Evolutionary conservation across 306 rosid species (phyloP).

Genomic region (Morella rubra): DNA sequence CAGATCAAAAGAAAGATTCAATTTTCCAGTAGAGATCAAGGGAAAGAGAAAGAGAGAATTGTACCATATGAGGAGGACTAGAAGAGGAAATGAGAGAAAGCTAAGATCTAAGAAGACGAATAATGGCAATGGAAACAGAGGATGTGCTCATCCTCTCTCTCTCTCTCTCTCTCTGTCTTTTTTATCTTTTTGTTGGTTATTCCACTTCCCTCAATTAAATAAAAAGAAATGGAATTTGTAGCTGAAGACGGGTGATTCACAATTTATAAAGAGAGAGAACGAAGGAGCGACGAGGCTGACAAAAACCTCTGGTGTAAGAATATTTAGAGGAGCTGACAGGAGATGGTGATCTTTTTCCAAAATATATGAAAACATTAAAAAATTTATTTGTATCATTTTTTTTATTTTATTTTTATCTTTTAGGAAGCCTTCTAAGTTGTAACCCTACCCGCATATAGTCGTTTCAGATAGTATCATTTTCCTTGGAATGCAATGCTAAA

Average conservation of each 20-base stretch:
- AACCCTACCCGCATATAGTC: not conserved
- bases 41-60: slow-evolving; percentile 18
- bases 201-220: slow-evolving; percentile 77
- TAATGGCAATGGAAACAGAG: slow-evolving; percentile 73
- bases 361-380: slow-evolving; percentile 1
- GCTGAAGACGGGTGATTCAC: slow-evolving; percentile 46
- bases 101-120: slow-evolving; percentile 61
- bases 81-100: slow-evolving; percentile 40
- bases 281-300: slow-evolving; percentile 44
- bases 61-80: slow-evolving; percentile 59
- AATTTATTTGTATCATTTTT: not conserved
- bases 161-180: slow-evolving; percentile 42
- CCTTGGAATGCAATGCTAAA: not conserved
- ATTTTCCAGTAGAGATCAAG: slow-evolving; percentile 33
- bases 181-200: slow-evolving; percentile 59
- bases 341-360: slow-evolving; percentile 30
- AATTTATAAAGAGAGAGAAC: slow-evolving; percentile 44
- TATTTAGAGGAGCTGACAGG: slow-evolving; percentile 77
- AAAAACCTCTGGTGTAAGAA: slow-evolving; percentile 78
- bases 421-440: not conserved
- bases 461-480: not conserved
- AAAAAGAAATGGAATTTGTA: slow-evolving; percentile 65
- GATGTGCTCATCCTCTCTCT: slow-evolving; percentile 61
- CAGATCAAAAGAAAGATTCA: slow-evolving; percentile 14
- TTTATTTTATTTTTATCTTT: not conserved